A percentile compares a stretch with the other conserved stretches of the same genome.
phyloP scores from a whole-genome alignment of 805 yeast genomes.

The Ogataea glucozyma region DNA sequence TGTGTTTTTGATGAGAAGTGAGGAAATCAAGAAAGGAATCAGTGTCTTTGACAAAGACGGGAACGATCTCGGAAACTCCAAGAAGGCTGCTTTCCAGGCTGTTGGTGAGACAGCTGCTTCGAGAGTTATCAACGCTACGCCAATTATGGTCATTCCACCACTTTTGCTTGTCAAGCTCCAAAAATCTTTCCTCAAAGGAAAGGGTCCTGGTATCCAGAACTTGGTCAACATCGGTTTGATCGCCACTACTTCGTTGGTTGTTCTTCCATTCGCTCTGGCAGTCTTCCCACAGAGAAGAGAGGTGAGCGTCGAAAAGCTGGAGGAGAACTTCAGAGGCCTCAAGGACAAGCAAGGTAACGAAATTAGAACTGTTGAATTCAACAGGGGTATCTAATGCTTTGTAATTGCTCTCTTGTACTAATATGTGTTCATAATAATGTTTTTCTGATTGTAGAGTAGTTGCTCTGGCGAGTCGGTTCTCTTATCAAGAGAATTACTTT shows the following conservation, averaged over 20 bases:
- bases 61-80: conserved; percentile 69
- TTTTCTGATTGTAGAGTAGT: not conserved
- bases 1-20: conserved; percentile 95
- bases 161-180: conserved; percentile 78
- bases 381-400: conserved; percentile 79
- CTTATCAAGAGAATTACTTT: conserved; percentile 7
- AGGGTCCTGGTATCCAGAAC: conserved; percentile 63
- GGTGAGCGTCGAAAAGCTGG: conserved; percentile 60
- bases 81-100: conserved; percentile 85
- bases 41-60: conserved; percentile 65
- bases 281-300: conserved; percentile 89
- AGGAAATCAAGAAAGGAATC: conserved; percentile 86
- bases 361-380: conserved; percentile 71
- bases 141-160: conserved; percentile 97
- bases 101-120: conserved; percentile 97
- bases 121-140: conserved; percentile 94
- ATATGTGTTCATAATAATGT: not conserved
- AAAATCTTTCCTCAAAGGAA: conserved; percentile 64
- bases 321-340: conserved; percentile 59
- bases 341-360: conserved; percentile 61
- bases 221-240: conserved; percentile 82
- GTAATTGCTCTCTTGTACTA: not conserved
- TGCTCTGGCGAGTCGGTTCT: not conserved
- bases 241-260: conserved; percentile 80
- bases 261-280: conserved; percentile 91